These are phyloP conservation scores for Strobilomyces dryophilus DNA, from an alignment of 768 basidiomycete genomes.

Conservation along the genomic window DNA sequence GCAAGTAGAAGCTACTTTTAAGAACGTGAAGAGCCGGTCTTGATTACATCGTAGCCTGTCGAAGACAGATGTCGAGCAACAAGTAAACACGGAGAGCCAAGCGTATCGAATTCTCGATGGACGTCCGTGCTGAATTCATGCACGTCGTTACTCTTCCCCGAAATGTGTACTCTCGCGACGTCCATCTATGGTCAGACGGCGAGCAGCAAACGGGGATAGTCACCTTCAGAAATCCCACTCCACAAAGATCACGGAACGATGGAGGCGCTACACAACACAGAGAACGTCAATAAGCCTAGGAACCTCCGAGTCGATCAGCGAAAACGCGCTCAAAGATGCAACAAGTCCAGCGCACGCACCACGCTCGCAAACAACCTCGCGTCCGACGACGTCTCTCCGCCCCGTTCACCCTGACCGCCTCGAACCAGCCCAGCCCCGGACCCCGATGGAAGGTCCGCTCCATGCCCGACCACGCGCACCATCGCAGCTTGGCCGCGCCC, in stretches of 20 bases:
- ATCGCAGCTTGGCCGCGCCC: background rate
- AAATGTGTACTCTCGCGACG: constrained; percentile 3
- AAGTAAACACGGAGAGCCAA: constrained; percentile 11
- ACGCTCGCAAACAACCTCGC: constrained; percentile 2
- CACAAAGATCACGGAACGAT: background rate
- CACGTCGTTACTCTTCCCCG: constrained; percentile 5
- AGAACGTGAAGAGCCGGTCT: too few relatives aligned
- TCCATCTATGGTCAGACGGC: constrained; percentile 5
- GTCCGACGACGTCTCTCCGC: constrained; percentile 1
- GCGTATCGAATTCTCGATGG: constrained; percentile 1
- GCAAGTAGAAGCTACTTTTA: too few relatives aligned
- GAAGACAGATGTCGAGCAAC: constrained; percentile 2
- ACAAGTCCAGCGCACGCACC: background rate
- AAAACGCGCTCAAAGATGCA: background rate
- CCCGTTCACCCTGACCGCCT: constrained; percentile 1
- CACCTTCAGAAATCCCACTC: background rate
- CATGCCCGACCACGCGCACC: constrained; percentile 5
- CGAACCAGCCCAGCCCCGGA: background rate
- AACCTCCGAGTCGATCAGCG: background rate
- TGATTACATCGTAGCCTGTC: too few relatives aligned
- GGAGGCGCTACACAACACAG: background rate
- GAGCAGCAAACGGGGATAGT: constrained; percentile 5
- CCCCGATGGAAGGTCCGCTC: constrained; percentile 2
- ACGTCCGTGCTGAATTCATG: constrained; percentile 13
- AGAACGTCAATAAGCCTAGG: constrained; percentile 1